phyloP scores from a whole-genome alignment of 306 rosid genomes.

The Trifolium fragiferum region DNA sequence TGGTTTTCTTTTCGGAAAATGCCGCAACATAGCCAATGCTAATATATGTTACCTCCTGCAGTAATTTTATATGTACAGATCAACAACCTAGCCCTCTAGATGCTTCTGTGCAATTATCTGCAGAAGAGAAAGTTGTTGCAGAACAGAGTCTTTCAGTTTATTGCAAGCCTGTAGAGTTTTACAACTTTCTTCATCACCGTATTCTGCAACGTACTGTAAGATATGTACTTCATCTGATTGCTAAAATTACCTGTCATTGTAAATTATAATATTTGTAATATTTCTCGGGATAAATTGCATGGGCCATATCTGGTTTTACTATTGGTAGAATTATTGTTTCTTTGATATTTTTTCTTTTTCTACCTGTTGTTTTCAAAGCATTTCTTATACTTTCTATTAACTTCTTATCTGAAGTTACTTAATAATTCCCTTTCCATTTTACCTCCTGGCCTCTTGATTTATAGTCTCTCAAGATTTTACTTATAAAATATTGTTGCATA shows the following conservation, averaged over 20 bases:
- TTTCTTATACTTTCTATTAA: conserved; percentile 22
- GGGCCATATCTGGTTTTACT: conserved; percentile 22
- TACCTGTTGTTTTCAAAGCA: conserved; percentile 29
- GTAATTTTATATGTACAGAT: conserved; percentile 2
- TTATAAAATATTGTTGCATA: conserved; percentile 33
- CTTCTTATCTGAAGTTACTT: conserved; percentile 20
- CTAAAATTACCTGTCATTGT: conserved; percentile 23
- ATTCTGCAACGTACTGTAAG: conserved; percentile 24
- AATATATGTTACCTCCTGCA: conserved; percentile 45
- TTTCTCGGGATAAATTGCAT: conserved; percentile 18
- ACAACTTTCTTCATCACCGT: conserved; percentile 73
- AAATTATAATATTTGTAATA: conserved; percentile 14
- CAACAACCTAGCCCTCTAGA: conserved; percentile 50
- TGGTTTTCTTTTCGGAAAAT: conserved; percentile 20
- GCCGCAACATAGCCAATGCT: conserved; percentile 15
- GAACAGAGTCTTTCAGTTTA: conserved; percentile 69
- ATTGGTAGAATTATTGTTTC: conserved; percentile 19
- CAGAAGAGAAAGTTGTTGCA: conserved; percentile 68
- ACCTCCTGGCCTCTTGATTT: conserved; percentile 19
- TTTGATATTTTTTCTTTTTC: neutral
- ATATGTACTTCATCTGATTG: conserved; percentile 49
- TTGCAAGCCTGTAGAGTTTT: conserved; percentile 84
- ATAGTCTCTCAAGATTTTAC: conserved; percentile 17
- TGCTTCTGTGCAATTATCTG: conserved; percentile 58
- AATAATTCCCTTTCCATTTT: neutral